These are phyloP conservation scores for Berberis vulgaris DNA, from an alignment of 164 flowering plant species.

Conservation along the genomic window DNA sequence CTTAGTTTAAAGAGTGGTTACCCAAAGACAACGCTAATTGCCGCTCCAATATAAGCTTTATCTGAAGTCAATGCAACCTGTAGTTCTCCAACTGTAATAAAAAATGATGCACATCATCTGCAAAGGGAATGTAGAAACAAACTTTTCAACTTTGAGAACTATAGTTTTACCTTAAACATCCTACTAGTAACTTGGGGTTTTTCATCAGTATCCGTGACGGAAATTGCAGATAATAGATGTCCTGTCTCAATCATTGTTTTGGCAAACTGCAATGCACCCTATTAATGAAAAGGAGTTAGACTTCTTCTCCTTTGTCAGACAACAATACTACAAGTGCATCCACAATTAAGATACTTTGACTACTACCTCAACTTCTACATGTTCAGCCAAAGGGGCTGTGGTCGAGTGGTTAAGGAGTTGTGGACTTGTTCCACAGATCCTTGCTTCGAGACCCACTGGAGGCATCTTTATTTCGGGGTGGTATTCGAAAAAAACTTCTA, in stretches of 20 bases:
- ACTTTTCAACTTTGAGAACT: background rate
- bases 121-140: background rate
- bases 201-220: conserved; percentile 30
- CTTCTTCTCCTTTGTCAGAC: too few species aligned
- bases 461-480: too few species aligned
- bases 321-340: too few species aligned
- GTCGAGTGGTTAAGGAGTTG: too few species aligned
- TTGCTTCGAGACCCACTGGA: too few species aligned
- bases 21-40: conserved; percentile 68
- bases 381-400: too few species aligned
- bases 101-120: background rate
- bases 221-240: conserved; percentile 42
- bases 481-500: too few species aligned
- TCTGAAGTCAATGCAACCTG: conserved; percentile 72
- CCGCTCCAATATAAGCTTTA: conserved; percentile 76
- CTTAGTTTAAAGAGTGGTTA: conserved; percentile 15
- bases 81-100: conserved; percentile 78
- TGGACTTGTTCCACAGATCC: too few species aligned
- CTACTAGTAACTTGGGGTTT: conserved; percentile 44
- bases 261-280: conserved; percentile 50
- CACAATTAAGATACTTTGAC: too few species aligned
- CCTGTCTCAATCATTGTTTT: conserved; percentile 65
- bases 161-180: conserved; percentile 53
- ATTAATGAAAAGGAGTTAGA: background rate
- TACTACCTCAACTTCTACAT: too few species aligned